Base-by-base conservation (phyloP, 2,329 filamentous ascomycete species). In the Cadophora sp. region DNA sequence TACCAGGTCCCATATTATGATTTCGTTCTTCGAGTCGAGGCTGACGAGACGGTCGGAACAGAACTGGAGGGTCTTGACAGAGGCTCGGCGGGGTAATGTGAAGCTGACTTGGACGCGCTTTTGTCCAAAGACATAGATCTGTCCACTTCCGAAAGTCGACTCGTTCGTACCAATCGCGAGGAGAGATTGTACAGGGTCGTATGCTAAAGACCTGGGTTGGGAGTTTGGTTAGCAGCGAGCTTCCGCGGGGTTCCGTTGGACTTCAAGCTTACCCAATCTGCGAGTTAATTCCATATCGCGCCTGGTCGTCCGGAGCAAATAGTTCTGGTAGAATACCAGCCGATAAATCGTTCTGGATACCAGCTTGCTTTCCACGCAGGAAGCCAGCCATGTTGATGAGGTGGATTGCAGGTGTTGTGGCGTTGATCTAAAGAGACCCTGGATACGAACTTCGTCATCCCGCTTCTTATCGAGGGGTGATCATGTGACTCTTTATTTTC, bases 141-240 rank as follows among this genome's bases (percentile, higher is more conserved):
- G 90, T 27, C 95, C 95, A 40, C 89, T 88, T 68, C 94, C 94
- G 77, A 92, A 97, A 76, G 92, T 90, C 72, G 91, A 93, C 80
- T 97, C 92, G 78, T 89, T 92, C 51, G 96, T 99, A 68, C 94
- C 96, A 71, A 98, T 88, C 51, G 96, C 96, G 62, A 99, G 86
- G 67, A 99, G 89, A 31, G 94, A 97, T 79, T 99, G 96, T 14
- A 97, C 86, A 0, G 96, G 94, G 73, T 98, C 94, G 82, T 97
- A 98, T 69, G 94, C 92, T 72, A 98, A 83, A 72, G 91, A 92
- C 75, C 92, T 93, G 75, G 86, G 84, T n/a, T 24, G 37, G 64
- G 67, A 68, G 50, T 55, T 60, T 62, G 31, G 61, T 69, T 68
- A 72, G 64, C 60, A 61, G 27, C 48, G 64, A 64, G 43, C 56